These are phyloP conservation scores for Gleditsia sinensis DNA, from an alignment of 306 rosid species.

Conservation along the genomic window DNA sequence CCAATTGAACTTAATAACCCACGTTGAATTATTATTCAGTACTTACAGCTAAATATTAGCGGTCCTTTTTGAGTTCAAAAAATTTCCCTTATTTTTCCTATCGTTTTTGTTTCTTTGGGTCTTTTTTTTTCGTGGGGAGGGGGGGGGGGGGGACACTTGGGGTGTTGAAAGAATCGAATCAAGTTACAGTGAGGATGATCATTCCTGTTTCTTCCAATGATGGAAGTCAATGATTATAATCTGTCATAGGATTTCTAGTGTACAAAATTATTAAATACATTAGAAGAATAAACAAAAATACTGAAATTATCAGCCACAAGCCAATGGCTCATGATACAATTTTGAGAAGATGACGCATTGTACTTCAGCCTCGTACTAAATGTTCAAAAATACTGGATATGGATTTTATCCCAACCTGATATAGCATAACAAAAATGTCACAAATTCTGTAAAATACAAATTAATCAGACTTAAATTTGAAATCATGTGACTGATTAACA, in stretches of 20 bases:
- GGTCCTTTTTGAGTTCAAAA: too few species aligned
- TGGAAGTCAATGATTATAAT: background rate
- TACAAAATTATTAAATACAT: background rate
- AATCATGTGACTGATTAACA: background rate
- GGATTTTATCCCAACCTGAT: slow-evolving; percentile 34
- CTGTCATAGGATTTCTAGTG: background rate
- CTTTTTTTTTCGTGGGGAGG: too few species aligned
- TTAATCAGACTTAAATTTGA: background rate
- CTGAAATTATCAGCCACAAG: slow-evolving; percentile 21
- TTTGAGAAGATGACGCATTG: slow-evolving; percentile 15
- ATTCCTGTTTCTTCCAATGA: background rate
- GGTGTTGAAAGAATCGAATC: background rate
- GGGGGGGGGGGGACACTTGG: background rate
- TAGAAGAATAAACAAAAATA: background rate
- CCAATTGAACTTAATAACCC: too few species aligned
- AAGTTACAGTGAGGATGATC: background rate
- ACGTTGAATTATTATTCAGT: too few species aligned
- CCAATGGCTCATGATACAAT: slow-evolving; percentile 18
- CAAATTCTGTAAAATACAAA: background rate
- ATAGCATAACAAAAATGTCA: background rate
- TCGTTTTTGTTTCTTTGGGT: background rate
- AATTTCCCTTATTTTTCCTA: background rate
- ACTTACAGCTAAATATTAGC: too few species aligned
- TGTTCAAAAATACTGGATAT: slow-evolving; percentile 23
- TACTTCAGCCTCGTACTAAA: slow-evolving; percentile 26